Evolutionary conservation across 148 eudicot genomes (phyloP), one percentile per base, ranked within the genome.

Genomic region (Fagopyrum tataricum): DNA sequence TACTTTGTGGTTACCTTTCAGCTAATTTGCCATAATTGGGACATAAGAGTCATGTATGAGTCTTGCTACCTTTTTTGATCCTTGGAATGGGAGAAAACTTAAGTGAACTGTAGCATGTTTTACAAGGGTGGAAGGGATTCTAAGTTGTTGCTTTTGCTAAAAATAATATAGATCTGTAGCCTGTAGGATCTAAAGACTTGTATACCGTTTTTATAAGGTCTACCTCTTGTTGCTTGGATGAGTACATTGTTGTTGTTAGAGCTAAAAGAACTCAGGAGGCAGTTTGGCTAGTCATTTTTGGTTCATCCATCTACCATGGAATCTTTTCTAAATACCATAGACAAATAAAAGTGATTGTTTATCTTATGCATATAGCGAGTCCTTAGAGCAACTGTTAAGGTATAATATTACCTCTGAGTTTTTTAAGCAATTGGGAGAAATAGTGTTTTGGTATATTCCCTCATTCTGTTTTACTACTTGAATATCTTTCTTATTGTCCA

Each of bases 201-300:
- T 56, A 7, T 20, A 21, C 31, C 3, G 0, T 18, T 18, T 3
- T 39, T 15, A 61, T 15, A 9, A 20, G 67, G 41, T 61, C 17
- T 17, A 61, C 40, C 67, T 31, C 37, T 61, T 61, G 39, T 23
- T 61, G 41, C 67, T 61, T 61, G 67, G 17, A 61, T 61, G 40
- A 31, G 67, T 61, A 61, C 26, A 10, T 24, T 61, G 26, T 59
- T 13, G 18, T 52, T 15, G 6, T n/a, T 52, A 26, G 67, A 52
- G 20, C 7, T 17, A 4, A 15, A 52, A 17, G 18, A 52, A 17
- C 18, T n/a, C 17, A 6, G 58, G 58, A 52, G 58, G 58, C 58
- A 52, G 4, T 2, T 2, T 17, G 13, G 13, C 17, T 1, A 52
- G 18, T 52, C 18, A 6, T 7, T 52, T 52, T 6, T 52, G 23